phyloP scores from a whole-genome alignment of 495 filamentous ascomycete genomes.

The Evansstolkia leycettana region DNA sequence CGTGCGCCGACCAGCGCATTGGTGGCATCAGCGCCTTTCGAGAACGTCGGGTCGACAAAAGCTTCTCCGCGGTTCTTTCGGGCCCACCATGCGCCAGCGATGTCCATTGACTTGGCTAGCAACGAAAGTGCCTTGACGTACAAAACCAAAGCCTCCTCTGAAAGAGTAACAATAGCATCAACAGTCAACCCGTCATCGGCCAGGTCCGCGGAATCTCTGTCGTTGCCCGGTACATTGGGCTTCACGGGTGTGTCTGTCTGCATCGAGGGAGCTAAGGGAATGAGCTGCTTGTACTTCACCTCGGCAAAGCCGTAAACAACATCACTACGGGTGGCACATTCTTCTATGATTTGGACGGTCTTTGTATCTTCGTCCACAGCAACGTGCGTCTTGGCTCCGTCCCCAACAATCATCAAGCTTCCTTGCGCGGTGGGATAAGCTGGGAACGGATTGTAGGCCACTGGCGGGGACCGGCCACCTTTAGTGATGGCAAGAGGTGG shows the following conservation, averaged over 20 bases:
- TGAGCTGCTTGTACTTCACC: slow-evolving; percentile 93
- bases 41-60: slow-evolving; percentile 32
- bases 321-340: slow-evolving; percentile 81
- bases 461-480: slow-evolving; percentile 57
- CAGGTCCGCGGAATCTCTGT: slow-evolving; percentile 18
- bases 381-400: slow-evolving; percentile 43
- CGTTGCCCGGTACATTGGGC: slow-evolving; percentile 20
- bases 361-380: slow-evolving; percentile 69
- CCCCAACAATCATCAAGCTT: slow-evolving; percentile 49
- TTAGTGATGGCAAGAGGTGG: slow-evolving; percentile 57
- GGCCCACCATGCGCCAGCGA: slow-evolving; percentile 86
- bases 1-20: slow-evolving; percentile 49
- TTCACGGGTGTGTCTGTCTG: slow-evolving; percentile 32
- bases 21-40: slow-evolving; percentile 29
- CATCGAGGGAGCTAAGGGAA: slow-evolving; percentile 72
- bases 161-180: slow-evolving; percentile 74
- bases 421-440: slow-evolving; percentile 63
- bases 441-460: slow-evolving; percentile 71
- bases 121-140: slow-evolving; percentile 89
- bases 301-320: slow-evolving; percentile 95
- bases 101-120: slow-evolving; percentile 90
- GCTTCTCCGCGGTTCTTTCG: slow-evolving; percentile 59
- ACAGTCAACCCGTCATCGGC: slow-evolving; percentile 49
- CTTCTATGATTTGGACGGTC: slow-evolving; percentile 72
- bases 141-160: slow-evolving; percentile 88